Conservation (phyloP, 2,329 filamentous ascomycete species). For the Volutella citrinella region DNA sequence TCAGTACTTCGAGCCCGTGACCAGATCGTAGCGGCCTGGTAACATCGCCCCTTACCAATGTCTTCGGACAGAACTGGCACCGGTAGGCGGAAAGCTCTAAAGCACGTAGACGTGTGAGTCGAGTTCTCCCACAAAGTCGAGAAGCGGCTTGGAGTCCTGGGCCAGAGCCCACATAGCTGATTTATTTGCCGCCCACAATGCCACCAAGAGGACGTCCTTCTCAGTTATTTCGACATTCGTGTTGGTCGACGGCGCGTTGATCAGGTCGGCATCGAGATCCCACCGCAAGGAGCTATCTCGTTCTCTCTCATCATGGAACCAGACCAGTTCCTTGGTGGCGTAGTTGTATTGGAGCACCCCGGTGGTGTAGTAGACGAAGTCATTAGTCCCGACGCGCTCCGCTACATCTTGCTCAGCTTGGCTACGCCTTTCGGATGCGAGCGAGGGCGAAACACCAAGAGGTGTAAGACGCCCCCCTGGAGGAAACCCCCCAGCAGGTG, state of each 20-base stretch:
- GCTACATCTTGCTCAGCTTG: too few relatives aligned
- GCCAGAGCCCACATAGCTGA: conserved; percentile 6
- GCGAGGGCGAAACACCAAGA: too few relatives aligned
- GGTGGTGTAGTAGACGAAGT: too few relatives aligned
- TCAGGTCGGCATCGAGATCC: conserved; percentile 4
- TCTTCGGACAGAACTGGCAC: too few relatives aligned
- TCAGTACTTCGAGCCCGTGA: too few relatives aligned
- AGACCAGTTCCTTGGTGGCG: conserved; percentile 1
- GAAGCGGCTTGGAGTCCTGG: conserved; percentile 7
- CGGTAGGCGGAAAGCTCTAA: too few relatives aligned
- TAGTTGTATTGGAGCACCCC: conserved; percentile 6
- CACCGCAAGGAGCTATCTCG: not conserved
- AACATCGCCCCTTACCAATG: too few relatives aligned
- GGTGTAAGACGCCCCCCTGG: too few relatives aligned
- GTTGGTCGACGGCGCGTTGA: not conserved
- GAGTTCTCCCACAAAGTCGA: conserved; percentile 5
- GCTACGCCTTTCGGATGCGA: too few relatives aligned
- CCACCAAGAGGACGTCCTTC: conserved; percentile 3
- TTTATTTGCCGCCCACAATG: conserved; percentile 7
- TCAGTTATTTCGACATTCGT: conserved; percentile 1
- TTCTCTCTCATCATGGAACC: conserved; percentile 5
- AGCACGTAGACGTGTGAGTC: conserved; percentile 7
- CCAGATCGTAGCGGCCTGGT: too few relatives aligned
- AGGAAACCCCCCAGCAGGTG: too few relatives aligned
- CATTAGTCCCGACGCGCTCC: too few relatives aligned